Evolutionary conservation across 139 green algal genomes (phyloP), one percentile per base, ranked within the genome.

Genomic region (Coelastrella sp.): DNA sequence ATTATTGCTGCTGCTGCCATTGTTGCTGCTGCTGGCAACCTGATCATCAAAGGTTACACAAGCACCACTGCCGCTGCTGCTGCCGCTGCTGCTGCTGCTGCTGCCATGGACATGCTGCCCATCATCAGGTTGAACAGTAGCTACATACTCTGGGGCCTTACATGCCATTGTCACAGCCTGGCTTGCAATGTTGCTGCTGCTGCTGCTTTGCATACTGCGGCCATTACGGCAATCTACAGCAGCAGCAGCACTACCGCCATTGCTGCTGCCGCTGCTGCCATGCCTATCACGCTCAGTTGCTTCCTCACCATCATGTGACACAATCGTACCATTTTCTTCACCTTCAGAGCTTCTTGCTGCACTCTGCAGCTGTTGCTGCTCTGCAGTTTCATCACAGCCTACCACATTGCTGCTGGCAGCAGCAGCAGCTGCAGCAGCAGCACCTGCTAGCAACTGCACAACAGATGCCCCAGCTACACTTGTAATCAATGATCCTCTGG

Each of bases 361-460:
- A 23, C 11, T 23, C 45, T 57, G 45, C 11, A 43, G 21, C 11
- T 71, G 62, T 17, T 25, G 17, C 8, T 41, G 62, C 62, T 41
- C 62, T 41, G 62, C 62, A 32, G 53, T 19, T 35, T 67, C 59
- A 40, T 27, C 11, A 41, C 1, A 2, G 40, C 27, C 32, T 5
- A 30, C 32, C 19, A 9, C 25, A 30, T 9, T 71, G 62, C 62
- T 40, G 27, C n/a, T 7, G 8, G 30, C 19, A 21, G 62, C 62
- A 43, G 23, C 40, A n/a, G 71, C 41, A 63, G 71, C 41, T 7
- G 23, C n/a, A 30, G 71, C 71, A 64, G 71, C 41, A 27, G 71
- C 71, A 79, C 32, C 41, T 63, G 71, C 71, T 43, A 79, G 43
- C 71, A 79, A 41, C 17, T 48, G 38, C 37, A 77, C 38, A n/a